Conservation (phyloP, 2,329 filamentous ascomycete species). For the Daldinia eschscholtzii region DNA sequence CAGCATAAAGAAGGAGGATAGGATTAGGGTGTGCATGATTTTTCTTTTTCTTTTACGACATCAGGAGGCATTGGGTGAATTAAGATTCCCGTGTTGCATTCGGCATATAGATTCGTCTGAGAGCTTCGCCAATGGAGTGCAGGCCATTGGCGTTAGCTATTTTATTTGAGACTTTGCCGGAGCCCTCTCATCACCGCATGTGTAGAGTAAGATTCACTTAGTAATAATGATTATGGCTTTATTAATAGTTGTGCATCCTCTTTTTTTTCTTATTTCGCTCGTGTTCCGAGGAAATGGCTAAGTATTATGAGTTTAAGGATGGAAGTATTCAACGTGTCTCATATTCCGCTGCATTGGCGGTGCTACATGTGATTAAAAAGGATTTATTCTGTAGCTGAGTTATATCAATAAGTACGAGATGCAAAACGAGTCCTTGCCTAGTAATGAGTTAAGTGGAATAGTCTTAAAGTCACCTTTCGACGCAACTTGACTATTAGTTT, state of each 20-base stretch:
- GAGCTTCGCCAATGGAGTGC: constrained; percentile 49
- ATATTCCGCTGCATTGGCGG: no score
- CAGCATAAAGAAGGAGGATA: constrained; percentile 24
- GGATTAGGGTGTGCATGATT: constrained; percentile 14
- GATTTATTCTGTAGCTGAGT: no score
- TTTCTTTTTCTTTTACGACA: constrained; percentile 19
- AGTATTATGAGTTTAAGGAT: no score
- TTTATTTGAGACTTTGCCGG: constrained; percentile 25
- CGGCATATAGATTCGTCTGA: constrained; percentile 29
- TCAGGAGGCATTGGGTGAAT: constrained; percentile 21
- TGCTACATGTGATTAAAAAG: no score
- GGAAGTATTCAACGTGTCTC: no score
- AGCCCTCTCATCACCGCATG: constrained; percentile 30
- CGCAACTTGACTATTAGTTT: no score
- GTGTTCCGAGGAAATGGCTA: no score
- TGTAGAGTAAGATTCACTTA: constrained; percentile 36
- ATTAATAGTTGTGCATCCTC: not conserved
- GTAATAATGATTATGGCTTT: constrained; percentile 26
- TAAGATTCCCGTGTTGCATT: constrained; percentile 28
- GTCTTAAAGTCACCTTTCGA: no score
- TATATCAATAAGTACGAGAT: no score
- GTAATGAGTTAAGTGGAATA: no score
- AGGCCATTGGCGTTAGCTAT: constrained; percentile 46
- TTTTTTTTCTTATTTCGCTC: not conserved
- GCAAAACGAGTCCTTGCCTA: no score